A percentile compares a stretch with the other conserved stretches of the same genome.
Conservation (phyloP, 768 basidiomycete species). For the Rubroboletus satanas region DNA sequence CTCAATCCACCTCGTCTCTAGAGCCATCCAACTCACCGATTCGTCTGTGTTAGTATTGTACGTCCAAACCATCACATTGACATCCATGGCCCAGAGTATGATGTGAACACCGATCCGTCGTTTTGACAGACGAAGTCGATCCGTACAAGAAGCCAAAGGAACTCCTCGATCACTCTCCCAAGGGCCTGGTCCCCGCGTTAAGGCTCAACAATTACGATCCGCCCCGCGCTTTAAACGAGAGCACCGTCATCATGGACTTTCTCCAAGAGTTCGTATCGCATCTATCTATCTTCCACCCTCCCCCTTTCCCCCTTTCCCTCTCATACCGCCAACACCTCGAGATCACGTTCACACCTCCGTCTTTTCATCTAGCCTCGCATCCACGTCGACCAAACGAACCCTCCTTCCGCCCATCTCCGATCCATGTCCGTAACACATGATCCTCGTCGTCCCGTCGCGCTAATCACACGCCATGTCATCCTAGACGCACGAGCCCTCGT, state of each 20-base stretch:
- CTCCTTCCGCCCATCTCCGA: slow-evolving; percentile 56
- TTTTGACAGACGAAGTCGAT: slow-evolving; percentile 64
- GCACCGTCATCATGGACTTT: slow-evolving; percentile 74
- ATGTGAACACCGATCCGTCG: not conserved
- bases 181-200: slow-evolving; percentile 74
- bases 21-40: not conserved
- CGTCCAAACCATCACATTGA: slow-evolving; percentile 7
- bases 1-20: not conserved
- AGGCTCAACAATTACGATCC: slow-evolving; percentile 51
- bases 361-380: slow-evolving; percentile 41
- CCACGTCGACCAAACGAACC: slow-evolving; percentile 42
- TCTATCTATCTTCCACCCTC: too few relatives aligned
- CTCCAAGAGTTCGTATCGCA: slow-evolving; percentile 60
- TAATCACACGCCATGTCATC: not conserved
- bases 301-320: too few relatives aligned
- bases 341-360: not conserved
- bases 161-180: slow-evolving; percentile 76
- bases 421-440: slow-evolving; percentile 45
- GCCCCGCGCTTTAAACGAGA: slow-evolving; percentile 69
- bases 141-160: slow-evolving; percentile 80
- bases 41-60: slow-evolving; percentile 36
- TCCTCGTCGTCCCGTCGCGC: not conserved
- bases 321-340: not conserved
- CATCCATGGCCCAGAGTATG: not conserved
- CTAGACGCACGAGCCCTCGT: slow-evolving; percentile 65